Percentiles rank a stretch among this genome's conserved stretches.
Conservation (phyloP, 768 basidiomycete genomes). For the Xerocomellus dryophilus region DNA sequence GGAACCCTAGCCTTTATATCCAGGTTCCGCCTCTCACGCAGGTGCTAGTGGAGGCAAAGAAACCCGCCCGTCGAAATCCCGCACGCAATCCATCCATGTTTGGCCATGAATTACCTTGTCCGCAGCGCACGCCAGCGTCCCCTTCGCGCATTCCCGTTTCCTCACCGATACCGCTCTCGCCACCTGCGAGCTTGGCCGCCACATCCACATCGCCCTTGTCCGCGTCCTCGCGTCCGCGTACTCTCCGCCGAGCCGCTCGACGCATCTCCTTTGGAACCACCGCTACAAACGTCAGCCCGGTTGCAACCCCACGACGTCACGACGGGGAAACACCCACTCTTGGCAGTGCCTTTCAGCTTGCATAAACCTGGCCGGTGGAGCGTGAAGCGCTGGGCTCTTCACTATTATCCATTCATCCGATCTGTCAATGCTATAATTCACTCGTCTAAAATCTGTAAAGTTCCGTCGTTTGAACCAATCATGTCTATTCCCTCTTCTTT, state of each 20-base stretch:
- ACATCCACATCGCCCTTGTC: slow-evolving; percentile 14
- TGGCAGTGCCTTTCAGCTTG: slow-evolving; percentile 73
- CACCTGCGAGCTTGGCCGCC: slow-evolving; percentile 11
- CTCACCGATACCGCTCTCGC: slow-evolving; percentile 23
- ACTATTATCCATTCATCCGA: neutral
- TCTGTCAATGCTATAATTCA: slow-evolving; percentile 13
- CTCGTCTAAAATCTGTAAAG: neutral
- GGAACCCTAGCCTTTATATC: slow-evolving; percentile 10
- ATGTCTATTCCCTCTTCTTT: neutral
- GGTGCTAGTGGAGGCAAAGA: slow-evolving; percentile 25
- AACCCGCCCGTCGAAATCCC: slow-evolving; percentile 40
- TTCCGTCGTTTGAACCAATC: neutral
- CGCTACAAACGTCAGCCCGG: slow-evolving; percentile 34
- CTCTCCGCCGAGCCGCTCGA: slow-evolving; percentile 40
- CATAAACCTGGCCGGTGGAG: slow-evolving; percentile 29
- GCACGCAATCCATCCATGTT: slow-evolving; percentile 65
- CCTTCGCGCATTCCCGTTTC: slow-evolving; percentile 32
- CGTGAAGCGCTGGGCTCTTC: slow-evolving; percentile 7
- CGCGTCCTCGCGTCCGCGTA: slow-evolving; percentile 24
- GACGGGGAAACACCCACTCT: slow-evolving; percentile 41
- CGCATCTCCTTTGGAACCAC: slow-evolving; percentile 67
- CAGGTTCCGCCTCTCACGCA: slow-evolving; percentile 23
- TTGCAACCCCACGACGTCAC: slow-evolving; percentile 24
- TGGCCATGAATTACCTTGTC: slow-evolving; percentile 58
- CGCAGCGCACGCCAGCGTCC: slow-evolving; percentile 34